Evolutionary conservation across 805 yeast genomes (phyloP).

Genomic region (Saccharomycopsis vini): DNA sequence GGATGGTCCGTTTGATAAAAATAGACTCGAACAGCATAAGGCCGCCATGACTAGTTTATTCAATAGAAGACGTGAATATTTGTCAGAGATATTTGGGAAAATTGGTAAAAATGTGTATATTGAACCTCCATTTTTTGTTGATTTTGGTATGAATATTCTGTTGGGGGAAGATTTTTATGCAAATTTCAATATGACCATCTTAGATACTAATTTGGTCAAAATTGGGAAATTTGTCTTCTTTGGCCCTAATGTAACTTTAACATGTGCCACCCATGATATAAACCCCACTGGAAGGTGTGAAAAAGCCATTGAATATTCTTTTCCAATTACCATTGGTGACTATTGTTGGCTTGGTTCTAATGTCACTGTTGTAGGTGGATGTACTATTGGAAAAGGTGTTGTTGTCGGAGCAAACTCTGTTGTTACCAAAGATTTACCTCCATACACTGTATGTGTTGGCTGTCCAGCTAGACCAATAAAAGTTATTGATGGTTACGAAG

Average conservation of each 20-base stretch:
- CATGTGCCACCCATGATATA: constrained; percentile 58
- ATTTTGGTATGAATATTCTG: constrained; percentile 55
- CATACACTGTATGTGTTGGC: too few species aligned
- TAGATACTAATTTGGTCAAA: constrained; percentile 52
- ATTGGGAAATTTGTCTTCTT: constrained; percentile 52
- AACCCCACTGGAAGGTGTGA: constrained; percentile 37
- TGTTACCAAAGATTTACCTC: too few species aligned
- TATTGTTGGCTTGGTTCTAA: constrained; percentile 72
- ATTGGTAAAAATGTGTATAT: constrained; percentile 33
- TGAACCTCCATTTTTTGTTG: constrained; percentile 55
- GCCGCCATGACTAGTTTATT: background rate
- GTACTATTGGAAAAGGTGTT: too few species aligned
- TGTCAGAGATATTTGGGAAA: constrained; percentile 39
- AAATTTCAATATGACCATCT: constrained; percentile 44
- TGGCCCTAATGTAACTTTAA: constrained; percentile 55
- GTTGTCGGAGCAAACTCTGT: too few species aligned
- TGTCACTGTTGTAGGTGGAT: too few species aligned
- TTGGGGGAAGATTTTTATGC: constrained; percentile 52
- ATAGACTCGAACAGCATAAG: too few species aligned
- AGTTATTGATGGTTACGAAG: too few species aligned
- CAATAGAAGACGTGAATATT: constrained; percentile 24
- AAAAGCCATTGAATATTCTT: constrained; percentile 39
- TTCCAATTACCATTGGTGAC: constrained; percentile 50
- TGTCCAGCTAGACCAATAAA: too few species aligned
- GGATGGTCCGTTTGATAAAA: too few species aligned